Conservation (phyloP, 768 basidiomycete species). For the Lactarius psammicola region DNA sequence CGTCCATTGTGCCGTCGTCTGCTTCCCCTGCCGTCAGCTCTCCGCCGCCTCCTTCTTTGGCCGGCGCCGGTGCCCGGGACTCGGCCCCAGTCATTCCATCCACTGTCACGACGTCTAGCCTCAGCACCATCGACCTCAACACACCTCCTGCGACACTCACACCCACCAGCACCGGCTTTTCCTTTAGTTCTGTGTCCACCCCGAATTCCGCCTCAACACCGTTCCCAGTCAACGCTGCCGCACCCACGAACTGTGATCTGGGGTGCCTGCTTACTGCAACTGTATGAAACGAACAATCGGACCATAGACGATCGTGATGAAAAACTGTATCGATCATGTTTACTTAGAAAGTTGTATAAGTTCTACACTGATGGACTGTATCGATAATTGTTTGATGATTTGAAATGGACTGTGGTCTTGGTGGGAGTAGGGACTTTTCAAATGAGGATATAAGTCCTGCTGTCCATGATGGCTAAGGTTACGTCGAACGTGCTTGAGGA, state of each 20-base stretch:
- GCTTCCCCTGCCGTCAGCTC: background rate
- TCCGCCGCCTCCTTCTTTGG: background rate
- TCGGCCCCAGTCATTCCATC: background rate
- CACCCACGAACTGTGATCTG: background rate
- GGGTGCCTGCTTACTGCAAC: slow-evolving; percentile 8
- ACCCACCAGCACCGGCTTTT: slow-evolving; percentile 7
- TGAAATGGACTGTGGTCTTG: no score
- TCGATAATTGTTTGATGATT: background rate
- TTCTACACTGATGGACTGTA: background rate
- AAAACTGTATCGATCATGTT: slow-evolving; percentile 2
- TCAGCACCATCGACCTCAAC: slow-evolving; percentile 9
- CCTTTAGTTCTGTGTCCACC: slow-evolving; percentile 5
- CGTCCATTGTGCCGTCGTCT: background rate
- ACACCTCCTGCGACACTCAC: background rate
- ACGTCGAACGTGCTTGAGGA: background rate
- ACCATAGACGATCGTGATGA: background rate
- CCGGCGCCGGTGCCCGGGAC: background rate
- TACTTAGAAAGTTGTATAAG: background rate
- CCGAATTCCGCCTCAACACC: background rate
- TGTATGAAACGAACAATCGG: background rate
- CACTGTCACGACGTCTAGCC: background rate
- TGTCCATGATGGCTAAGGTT: background rate
- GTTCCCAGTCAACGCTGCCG: background rate
- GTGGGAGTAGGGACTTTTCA: no score
- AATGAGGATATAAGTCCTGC: background rate